phyloP scores from a whole-genome alignment of 2,329 filamentous ascomycete genomes.

The Colletotrichum tabaci region DNA sequence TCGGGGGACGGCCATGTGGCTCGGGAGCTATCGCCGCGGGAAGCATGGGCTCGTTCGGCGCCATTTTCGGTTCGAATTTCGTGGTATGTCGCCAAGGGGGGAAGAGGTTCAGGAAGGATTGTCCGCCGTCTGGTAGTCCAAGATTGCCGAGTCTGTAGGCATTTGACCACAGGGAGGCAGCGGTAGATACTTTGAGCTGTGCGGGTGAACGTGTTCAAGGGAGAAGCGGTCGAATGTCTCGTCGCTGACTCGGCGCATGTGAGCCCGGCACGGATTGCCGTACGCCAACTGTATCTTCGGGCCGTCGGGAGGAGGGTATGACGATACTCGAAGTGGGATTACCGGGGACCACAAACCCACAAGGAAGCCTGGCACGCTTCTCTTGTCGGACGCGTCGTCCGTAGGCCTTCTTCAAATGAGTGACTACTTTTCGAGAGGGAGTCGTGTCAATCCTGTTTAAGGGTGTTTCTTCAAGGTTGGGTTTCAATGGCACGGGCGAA shows the following conservation, averaged over 20 bases:
- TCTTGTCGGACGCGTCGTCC: slow-evolving; percentile 24
- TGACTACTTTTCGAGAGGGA: slow-evolving; percentile 10
- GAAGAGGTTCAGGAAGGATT: slow-evolving; percentile 20
- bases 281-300: slow-evolving; percentile 19
- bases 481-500: slow-evolving; percentile 39
- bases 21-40: slow-evolving; percentile 51
- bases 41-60: slow-evolving; percentile 51
- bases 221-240: background rate
- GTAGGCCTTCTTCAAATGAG: slow-evolving; percentile 5
- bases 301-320: slow-evolving; percentile 6
- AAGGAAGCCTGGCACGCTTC: slow-evolving; percentile 19
- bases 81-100: slow-evolving; percentile 10
- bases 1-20: slow-evolving; percentile 36
- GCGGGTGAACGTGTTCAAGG: slow-evolving; percentile 16
- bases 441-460: slow-evolving; percentile 22
- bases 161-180: slow-evolving; percentile 25
- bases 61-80: slow-evolving; percentile 45
- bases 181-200: background rate
- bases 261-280: slow-evolving; percentile 31
- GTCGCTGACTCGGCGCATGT: slow-evolving; percentile 34
- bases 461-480: slow-evolving; percentile 35
- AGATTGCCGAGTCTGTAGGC: slow-evolving; percentile 23
- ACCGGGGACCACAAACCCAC: slow-evolving; percentile 12
- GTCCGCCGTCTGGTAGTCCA: slow-evolving; percentile 33
- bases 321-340: slow-evolving; percentile 4